phyloP scores from a whole-genome alignment of 257 asterid species.

The Haberlea rhodopensis region DNA sequence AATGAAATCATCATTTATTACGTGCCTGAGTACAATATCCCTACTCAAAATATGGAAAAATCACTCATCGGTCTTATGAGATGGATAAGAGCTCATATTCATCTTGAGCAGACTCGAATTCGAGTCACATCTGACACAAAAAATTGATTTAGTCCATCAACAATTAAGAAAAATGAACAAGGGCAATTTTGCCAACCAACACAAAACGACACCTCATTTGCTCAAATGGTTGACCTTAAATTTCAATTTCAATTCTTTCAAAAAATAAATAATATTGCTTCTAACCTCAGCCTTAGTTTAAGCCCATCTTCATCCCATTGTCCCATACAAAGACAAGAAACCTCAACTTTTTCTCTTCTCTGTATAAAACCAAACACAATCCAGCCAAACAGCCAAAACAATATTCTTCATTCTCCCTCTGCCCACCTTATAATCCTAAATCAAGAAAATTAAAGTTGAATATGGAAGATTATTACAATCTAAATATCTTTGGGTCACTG shows the following conservation, averaged over 20 bases:
- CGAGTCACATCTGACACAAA: too few relatives aligned
- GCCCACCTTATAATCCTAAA: conserved; percentile 10
- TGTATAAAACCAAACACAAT: conserved; percentile 60
- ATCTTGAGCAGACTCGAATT: too few relatives aligned
- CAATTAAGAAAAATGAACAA: background rate
- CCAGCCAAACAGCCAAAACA: conserved; percentile 32
- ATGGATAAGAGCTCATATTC: too few relatives aligned
- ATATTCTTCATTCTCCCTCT: conserved; percentile 20
- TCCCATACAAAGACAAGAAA: conserved; percentile 53
- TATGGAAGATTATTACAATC: conserved; percentile 35
- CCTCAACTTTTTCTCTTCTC: conserved; percentile 39
- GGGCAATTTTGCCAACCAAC: conserved; percentile 19
- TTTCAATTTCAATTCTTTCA: background rate
- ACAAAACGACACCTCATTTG: conserved; percentile 31
- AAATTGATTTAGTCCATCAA: background rate
- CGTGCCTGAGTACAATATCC: background rate
- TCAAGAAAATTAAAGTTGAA: background rate
- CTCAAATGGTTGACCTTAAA: conserved; percentile 47
- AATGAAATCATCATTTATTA: conserved; percentile 47
- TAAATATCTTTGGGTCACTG: conserved; percentile 38
- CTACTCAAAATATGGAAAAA: too few relatives aligned
- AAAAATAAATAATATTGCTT: conserved; percentile 28
- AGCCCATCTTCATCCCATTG: conserved; percentile 46
- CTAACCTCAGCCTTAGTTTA: conserved; percentile 32
- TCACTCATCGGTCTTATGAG: too few relatives aligned